phyloP scores from a whole-genome alignment of 1,284 basidiomycete species.

The Sporisorium iseilematis-ciliati region DNA sequence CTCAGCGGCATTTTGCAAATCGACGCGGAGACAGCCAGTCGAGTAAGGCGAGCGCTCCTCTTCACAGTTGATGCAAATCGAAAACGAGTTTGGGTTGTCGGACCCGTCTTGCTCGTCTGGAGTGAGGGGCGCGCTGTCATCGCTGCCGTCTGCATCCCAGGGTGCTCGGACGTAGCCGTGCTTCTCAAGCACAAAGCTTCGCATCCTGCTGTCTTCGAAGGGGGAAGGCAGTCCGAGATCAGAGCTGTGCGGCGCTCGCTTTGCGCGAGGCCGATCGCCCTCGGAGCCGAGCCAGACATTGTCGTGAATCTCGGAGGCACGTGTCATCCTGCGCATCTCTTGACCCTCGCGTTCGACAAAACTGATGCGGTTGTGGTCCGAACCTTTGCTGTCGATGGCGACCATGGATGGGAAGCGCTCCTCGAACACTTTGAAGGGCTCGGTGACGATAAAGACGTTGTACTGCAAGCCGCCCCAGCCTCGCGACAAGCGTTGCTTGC shows the following conservation, averaged over 20 bases:
- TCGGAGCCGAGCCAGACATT: conserved; percentile 72
- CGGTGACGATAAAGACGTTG: conserved; percentile 86
- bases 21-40: conserved; percentile 16
- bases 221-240: too few species aligned
- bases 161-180: neutral
- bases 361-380: conserved; percentile 71
- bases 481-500: conserved; percentile 73
- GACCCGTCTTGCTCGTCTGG: conserved; percentile 70
- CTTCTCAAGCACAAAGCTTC: too few species aligned
- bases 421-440: conserved; percentile 74
- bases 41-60: conserved; percentile 74
- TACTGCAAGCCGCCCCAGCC: conserved; percentile 77
- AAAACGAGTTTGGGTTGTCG: conserved; percentile 80
- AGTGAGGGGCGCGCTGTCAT: conserved; percentile 40
- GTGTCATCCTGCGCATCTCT: conserved; percentile 88
- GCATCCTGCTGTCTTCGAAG: neutral
- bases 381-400: conserved; percentile 73
- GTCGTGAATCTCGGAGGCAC: conserved; percentile 81
- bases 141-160: conserved; percentile 10
- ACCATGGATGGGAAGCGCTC: conserved; percentile 72
- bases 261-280: conserved; percentile 49
- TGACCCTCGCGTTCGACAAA: conserved; percentile 78
- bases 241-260: neutral
- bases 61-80: conserved; percentile 87
- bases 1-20: conserved; percentile 74